Conservation (phyloP, 441 rosid genomes). For the Hypseocharis bilobata region DNA sequence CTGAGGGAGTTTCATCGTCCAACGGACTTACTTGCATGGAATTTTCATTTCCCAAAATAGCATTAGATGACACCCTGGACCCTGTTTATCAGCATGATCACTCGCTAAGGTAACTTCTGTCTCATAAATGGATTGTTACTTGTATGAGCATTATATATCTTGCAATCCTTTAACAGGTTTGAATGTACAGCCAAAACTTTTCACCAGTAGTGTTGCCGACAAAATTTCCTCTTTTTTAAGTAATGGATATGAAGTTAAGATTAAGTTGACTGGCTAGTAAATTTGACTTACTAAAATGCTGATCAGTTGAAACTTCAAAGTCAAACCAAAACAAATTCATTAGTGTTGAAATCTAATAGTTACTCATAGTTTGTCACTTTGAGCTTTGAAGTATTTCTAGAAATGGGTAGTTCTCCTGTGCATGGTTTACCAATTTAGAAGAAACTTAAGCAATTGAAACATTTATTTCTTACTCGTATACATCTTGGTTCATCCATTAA, state of each 20-base stretch:
- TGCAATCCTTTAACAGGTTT: not conserved
- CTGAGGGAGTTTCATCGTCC: conserved; percentile 49
- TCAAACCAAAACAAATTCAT: too few relatives aligned
- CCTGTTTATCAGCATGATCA: conserved; percentile 35
- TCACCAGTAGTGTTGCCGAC: conserved; percentile 3
- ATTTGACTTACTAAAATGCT: not conserved
- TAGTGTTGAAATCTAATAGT: too few relatives aligned
- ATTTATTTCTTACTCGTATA: too few relatives aligned
- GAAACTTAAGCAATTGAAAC: too few relatives aligned
- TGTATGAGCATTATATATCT: not conserved
- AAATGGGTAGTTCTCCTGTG: too few relatives aligned
- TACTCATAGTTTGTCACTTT: too few relatives aligned
- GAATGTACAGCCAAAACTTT: not conserved
- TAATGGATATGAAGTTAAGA: too few relatives aligned
- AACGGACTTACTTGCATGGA: conserved; percentile 49
- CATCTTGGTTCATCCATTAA: too few relatives aligned
- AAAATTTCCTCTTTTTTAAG: too few relatives aligned
- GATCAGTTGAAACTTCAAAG: too few relatives aligned
- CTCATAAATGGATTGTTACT: not conserved
- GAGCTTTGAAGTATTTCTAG: too few relatives aligned
- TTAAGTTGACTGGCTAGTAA: not conserved
- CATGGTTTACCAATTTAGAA: too few relatives aligned
- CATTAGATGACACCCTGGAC: conserved; percentile 28
- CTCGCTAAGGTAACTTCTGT: conserved; percentile 36
- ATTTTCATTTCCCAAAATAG: conserved; percentile 38